Evolutionary conservation across 2,329 filamentous ascomycete genomes (phyloP).

Genomic region (Parafenestella ontariensis): DNA sequence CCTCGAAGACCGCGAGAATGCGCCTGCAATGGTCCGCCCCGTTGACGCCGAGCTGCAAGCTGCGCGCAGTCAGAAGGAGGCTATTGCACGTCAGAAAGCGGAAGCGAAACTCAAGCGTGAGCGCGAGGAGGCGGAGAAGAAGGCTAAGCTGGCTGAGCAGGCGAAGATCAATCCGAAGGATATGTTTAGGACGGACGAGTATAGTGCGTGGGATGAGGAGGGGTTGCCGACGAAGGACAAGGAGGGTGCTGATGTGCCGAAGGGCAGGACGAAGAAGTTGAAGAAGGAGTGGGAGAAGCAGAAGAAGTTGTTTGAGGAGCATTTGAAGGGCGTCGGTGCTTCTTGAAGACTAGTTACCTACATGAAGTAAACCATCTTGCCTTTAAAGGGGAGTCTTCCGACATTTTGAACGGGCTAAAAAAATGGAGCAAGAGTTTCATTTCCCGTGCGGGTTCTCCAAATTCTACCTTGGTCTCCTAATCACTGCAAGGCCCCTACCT

Average conservation of each 20-base stretch:
- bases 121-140: constrained; percentile 65
- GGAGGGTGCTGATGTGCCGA: constrained; percentile 80
- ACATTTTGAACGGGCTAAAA: too few species aligned
- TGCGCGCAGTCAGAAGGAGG: constrained; percentile 62
- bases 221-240: constrained; percentile 80
- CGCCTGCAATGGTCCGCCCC: constrained; percentile 76
- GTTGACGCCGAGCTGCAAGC: constrained; percentile 65
- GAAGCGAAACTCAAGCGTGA: constrained; percentile 60
- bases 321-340: constrained; percentile 20
- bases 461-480: too few species aligned
- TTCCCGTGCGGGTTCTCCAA: too few species aligned
- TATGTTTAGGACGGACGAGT: constrained; percentile 68
- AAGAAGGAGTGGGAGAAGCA: constrained; percentile 90
- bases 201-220: constrained; percentile 80
- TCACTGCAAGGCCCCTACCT: too few species aligned
- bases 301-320: constrained; percentile 77
- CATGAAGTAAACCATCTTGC: too few species aligned
- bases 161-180: constrained; percentile 64
- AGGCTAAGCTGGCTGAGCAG: constrained; percentile 62
- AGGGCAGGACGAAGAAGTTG: constrained; percentile 80
- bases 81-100: constrained; percentile 51
- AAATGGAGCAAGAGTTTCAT: too few species aligned
- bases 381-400: too few species aligned
- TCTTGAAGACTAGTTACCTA: background rate
- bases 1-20: constrained; percentile 78